Conservation (phyloP, 371 early-diverging fungal species). For the Mucor plumbeus region DNA sequence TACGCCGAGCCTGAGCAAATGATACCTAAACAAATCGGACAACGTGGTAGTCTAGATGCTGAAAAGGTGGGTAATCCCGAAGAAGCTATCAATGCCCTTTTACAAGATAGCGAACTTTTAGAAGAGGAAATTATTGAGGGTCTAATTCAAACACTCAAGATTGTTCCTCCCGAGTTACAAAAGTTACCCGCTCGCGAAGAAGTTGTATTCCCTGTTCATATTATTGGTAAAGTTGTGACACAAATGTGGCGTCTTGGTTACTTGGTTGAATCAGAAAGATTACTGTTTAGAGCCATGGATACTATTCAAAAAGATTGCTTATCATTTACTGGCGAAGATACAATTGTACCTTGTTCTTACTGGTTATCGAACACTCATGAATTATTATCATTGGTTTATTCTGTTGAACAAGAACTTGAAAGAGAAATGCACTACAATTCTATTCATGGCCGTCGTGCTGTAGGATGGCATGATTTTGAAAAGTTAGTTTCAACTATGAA, state of each 20-base stretch:
- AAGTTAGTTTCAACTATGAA: slow-evolving; percentile 69
- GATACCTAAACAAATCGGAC: slow-evolving; percentile 52
- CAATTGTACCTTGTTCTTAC: slow-evolving; percentile 74
- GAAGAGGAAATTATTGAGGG: slow-evolving; percentile 90
- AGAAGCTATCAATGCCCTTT: slow-evolving; percentile 43
- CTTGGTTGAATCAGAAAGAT: slow-evolving; percentile 76
- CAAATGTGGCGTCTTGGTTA: slow-evolving; percentile 91
- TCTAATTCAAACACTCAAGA: slow-evolving; percentile 84
- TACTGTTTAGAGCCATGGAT: slow-evolving; percentile 87
- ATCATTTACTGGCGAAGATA: slow-evolving; percentile 60
- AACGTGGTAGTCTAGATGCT: slow-evolving; percentile 37
- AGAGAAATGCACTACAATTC: slow-evolving; percentile 53
- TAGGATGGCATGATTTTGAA: slow-evolving; percentile 65
- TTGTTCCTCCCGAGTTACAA: slow-evolving; percentile 87
- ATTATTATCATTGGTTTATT: slow-evolving; percentile 71
- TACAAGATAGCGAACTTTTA: slow-evolving; percentile 50
- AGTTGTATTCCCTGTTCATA: slow-evolving; percentile 92
- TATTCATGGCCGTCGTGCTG: slow-evolving; percentile 50
- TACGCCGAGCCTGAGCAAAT: slow-evolving; percentile 48
- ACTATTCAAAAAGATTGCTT: slow-evolving; percentile 80
- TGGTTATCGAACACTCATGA: slow-evolving; percentile 97
- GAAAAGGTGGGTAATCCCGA: slow-evolving; percentile 52
- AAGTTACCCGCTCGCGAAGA: slow-evolving; percentile 81
- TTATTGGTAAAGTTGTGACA: slow-evolving; percentile 84
- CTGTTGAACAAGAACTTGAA: slow-evolving; percentile 51